These are phyloP conservation scores for Nemania sp. DNA, from an alignment of 2,329 filamentous ascomycete species.

Conservation along the genomic window DNA sequence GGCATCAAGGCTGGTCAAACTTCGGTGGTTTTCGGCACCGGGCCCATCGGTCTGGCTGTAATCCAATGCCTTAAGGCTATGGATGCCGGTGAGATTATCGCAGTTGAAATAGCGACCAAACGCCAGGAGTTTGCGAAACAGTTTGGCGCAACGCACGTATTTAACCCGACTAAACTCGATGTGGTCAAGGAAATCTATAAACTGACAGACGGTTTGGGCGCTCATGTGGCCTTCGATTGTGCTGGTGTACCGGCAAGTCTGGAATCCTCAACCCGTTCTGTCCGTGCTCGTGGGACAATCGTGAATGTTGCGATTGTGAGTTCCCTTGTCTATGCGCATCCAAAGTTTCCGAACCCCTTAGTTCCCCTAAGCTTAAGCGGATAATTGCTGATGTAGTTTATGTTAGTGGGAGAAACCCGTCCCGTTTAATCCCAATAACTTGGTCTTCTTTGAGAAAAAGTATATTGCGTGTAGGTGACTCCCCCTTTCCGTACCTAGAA, in stretches of 20 bases:
- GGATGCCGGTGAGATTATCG: conserved; percentile 66
- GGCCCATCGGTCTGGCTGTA: conserved; percentile 71
- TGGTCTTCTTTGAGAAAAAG: conserved; percentile 65
- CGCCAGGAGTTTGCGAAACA: conserved; percentile 63
- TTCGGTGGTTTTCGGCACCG: conserved; percentile 69
- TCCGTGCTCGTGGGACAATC: conserved; percentile 66
- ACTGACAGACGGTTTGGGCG: conserved; percentile 62
- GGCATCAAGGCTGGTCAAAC: conserved; percentile 60
- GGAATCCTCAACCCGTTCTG: conserved; percentile 59
- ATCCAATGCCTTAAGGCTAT: conserved; percentile 68
- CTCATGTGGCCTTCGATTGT: conserved; percentile 71
- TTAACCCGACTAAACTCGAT: conserved; percentile 65
- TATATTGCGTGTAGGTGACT: conserved; percentile 56
- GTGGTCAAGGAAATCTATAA: conserved; percentile 59
- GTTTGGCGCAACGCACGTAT: conserved; percentile 67
- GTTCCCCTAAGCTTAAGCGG: not conserved
- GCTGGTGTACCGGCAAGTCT: conserved; percentile 68
- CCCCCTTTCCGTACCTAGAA: not conserved
- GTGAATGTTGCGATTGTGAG: conserved; percentile 70
- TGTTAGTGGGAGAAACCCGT: conserved; percentile 65
- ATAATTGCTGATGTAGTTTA: not conserved
- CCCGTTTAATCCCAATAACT: conserved; percentile 64
- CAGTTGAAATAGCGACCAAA: conserved; percentile 65
- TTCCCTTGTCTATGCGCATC: not conserved
- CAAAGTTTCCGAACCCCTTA: too few species aligned